Evolutionary conservation across 768 basidiomycete genomes (phyloP).

Genomic region (Cyclocybe cylindracea): DNA sequence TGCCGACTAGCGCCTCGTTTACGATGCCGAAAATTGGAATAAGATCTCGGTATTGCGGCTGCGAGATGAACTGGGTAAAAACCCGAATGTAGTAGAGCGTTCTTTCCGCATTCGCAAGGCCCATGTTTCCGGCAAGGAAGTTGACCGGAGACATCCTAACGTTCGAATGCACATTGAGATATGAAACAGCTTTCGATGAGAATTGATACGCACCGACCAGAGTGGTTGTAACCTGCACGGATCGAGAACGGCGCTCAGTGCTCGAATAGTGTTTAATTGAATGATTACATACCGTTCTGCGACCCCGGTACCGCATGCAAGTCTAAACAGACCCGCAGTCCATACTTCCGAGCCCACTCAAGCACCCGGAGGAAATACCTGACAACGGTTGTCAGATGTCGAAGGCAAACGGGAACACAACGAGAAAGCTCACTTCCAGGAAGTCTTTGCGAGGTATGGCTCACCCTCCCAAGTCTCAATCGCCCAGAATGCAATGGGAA

Average conservation of each 20-base stretch:
- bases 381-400: not conserved
- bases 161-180: not conserved
- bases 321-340: slow-evolving; percentile 81
- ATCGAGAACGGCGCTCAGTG: not conserved
- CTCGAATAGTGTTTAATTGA: not conserved
- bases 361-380: slow-evolving; percentile 76
- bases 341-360: slow-evolving; percentile 88
- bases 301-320: slow-evolving; percentile 79
- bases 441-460: slow-evolving; percentile 72
- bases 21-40: slow-evolving; percentile 62
- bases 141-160: slow-evolving; percentile 51
- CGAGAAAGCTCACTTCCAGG: slow-evolving; percentile 60
- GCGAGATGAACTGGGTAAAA: slow-evolving; percentile 78
- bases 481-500: slow-evolving; percentile 87
- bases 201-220: slow-evolving; percentile 42
- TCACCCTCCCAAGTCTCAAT: slow-evolving; percentile 75
- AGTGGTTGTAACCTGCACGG: slow-evolving; percentile 54
- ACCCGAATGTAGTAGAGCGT: slow-evolving; percentile 76
- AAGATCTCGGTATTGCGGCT: slow-evolving; percentile 54
- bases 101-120: slow-evolving; percentile 82
- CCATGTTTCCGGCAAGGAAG: slow-evolving; percentile 74
- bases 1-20: slow-evolving; percentile 51
- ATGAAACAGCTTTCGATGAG: not conserved
- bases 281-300: slow-evolving; percentile 56
- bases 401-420: not conserved